Evolutionary conservation across 2,329 filamentous ascomycete species (phyloP), one percentile per base, ranked within the genome.

Genomic region (Colletotrichum filicis): DNA sequence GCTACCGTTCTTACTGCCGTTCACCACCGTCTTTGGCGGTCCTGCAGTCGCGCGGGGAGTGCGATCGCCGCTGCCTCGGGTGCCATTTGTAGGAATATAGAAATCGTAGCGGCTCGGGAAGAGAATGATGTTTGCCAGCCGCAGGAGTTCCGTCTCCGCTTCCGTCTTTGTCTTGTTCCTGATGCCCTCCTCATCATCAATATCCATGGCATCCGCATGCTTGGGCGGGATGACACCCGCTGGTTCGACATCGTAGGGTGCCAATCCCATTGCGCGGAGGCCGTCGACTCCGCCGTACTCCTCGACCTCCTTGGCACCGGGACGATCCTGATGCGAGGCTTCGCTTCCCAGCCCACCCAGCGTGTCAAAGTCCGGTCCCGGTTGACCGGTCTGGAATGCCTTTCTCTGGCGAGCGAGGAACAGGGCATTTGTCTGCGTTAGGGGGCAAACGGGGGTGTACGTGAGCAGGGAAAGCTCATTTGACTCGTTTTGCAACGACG

Each of bases 241-340:
- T 63, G 82, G 74, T 74, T 84, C 79, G 4, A 84, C 76, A 59
- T 82, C 85, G 84, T 88, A 90, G 3, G 86, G 87, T 49, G 84
- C 85, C 1, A 91, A 81, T 0, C 89, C 89, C 88, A 91, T 91
- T n/a, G 88, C 88, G 75, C 86, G 85, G 66, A 91, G 78, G 0
- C 83, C 88, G 8, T 85, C 85, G 2, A 85, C 81, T 1, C 88
- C 88, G 12, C 87, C 88, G 1, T 87, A 83, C 56, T 85, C 83
- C 14, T 83, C 84, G 74, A 90, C 88, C 67, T 89, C 87, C 46
- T 83, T 84, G 77, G 88, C 87, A 24, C 85, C 85, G 1, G 87
- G 83, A 0, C 87, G 82, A 0, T 83, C 83, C 14, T 84, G 82
- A 73, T 86, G 85, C n/a, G 86, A 83, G 24, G 87, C 87, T 77